Evolutionary conservation across 352 stramenopile genomes (phyloP).

Genomic region (Pythium pyrilobum): DNA sequence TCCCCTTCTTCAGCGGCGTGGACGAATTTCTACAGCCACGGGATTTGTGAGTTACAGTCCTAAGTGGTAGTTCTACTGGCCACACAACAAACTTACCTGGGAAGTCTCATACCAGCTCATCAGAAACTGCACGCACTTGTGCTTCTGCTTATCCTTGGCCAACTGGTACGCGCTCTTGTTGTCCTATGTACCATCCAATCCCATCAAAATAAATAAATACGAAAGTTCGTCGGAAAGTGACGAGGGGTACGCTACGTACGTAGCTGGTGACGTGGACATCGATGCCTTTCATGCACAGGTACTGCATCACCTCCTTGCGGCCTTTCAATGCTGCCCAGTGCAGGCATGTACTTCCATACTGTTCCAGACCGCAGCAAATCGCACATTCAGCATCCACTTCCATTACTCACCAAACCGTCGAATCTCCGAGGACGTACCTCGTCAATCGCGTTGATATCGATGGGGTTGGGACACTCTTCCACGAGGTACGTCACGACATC

Average conservation of each 20-base stretch:
- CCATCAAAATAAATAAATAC: neutral
- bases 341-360: conserved; percentile 83
- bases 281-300: conserved; percentile 85
- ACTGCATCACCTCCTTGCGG: conserved; percentile 85
- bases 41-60: too few relatives aligned
- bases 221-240: too few relatives aligned
- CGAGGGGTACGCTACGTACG: too few relatives aligned
- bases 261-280: conserved; percentile 88
- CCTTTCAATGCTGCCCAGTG: conserved; percentile 83
- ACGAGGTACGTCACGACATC: conserved; percentile 80
- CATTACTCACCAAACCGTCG: neutral
- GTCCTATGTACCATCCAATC: conserved; percentile 33
- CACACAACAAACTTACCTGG: conserved; percentile 50
- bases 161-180: conserved; percentile 88
- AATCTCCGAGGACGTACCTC: conserved; percentile 38
- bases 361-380: neutral
- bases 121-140: conserved; percentile 81
- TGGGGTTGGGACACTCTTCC: conserved; percentile 71
- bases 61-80: too few relatives aligned
- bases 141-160: conserved; percentile 87
- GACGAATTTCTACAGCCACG: conserved; percentile 74
- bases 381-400: neutral
- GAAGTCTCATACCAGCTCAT: conserved; percentile 87
- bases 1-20: conserved; percentile 78
- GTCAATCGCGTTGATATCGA: conserved; percentile 86